A percentile compares a stretch with the other conserved stretches of the same genome.
These are phyloP conservation scores for Radiomyces spectabilis DNA, from an alignment of 192 early-diverging fungal species.

Conservation along the genomic window DNA sequence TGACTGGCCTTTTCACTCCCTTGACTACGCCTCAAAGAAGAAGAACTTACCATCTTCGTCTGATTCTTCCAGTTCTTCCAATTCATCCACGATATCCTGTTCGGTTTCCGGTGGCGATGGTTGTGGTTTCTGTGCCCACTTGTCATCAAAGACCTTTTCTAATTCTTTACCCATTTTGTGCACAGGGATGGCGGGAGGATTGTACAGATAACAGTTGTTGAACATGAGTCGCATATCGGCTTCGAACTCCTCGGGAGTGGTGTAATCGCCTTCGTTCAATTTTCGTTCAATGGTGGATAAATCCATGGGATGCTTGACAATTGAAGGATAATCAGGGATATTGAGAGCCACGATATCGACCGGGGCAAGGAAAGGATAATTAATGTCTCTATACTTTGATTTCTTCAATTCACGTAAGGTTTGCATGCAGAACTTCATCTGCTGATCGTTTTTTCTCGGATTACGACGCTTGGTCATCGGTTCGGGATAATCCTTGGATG, in stretches of 20 bases:
- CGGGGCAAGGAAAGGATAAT: conserved; percentile 55
- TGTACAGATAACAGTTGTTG: conserved; percentile 76
- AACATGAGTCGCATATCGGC: conserved; percentile 70
- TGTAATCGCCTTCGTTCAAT: conserved; percentile 56
- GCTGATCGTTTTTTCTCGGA: conserved; percentile 42
- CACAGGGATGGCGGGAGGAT: conserved; percentile 56
- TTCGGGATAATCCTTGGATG: conserved; percentile 40
- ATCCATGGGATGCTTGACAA: conserved; percentile 84
- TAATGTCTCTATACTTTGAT: conserved; percentile 54
- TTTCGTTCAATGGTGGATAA: conserved; percentile 62
- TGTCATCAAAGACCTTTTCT: conserved; percentile 69
- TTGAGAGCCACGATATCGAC: conserved; percentile 68
- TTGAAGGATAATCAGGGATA: conserved; percentile 66
- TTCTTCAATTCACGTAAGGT: conserved; percentile 59
- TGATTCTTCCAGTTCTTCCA: conserved; percentile 9
- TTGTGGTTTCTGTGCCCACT: conserved; percentile 50
- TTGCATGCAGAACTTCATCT: conserved; percentile 55
- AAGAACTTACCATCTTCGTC: conserved; percentile 24
- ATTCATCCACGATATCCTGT: conserved; percentile 11
- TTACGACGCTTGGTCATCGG: conserved; percentile 22
- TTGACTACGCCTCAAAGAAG: no score
- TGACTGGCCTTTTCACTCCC: no score
- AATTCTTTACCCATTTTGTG: conserved; percentile 60
- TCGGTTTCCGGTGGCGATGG: conserved; percentile 5
- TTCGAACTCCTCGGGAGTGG: conserved; percentile 52